Percentiles rank a stretch among this genome's conserved stretches.
These are phyloP conservation scores for Corymbia citriodora DNA, from an alignment of 441 rosid species.

Conservation along the genomic window DNA sequence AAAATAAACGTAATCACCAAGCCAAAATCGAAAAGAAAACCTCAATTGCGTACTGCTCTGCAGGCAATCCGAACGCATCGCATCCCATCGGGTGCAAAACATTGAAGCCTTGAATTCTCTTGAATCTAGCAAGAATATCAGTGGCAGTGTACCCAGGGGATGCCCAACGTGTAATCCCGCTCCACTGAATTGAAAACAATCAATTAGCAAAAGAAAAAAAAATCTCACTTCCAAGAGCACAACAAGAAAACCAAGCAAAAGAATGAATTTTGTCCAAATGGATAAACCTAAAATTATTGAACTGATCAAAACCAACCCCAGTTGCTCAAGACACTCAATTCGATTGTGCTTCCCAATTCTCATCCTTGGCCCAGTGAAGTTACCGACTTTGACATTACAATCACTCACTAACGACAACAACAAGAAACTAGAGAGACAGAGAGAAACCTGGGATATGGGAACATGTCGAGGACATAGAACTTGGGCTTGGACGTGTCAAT, in stretches of 20 bases:
- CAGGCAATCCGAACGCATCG: conserved; percentile 99
- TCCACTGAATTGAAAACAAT: conserved; percentile 48
- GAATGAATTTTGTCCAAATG: not conserved
- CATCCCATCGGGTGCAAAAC: conserved; percentile 98
- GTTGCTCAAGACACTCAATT: not conserved
- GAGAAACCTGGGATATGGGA: conserved; percentile 93
- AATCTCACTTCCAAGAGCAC: conserved; percentile 4
- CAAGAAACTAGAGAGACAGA: not conserved
- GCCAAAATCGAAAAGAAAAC: conserved; percentile 20
- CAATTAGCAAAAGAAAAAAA: not conserved
- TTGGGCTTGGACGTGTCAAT: conserved; percentile 81
- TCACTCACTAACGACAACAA: not conserved
- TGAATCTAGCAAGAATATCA: conserved; percentile 81
- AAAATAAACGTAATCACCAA: conserved; percentile 1
- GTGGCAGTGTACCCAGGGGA: conserved; percentile 12
- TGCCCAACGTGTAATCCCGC: conserved; percentile 34
- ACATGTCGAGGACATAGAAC: conserved; percentile 97
- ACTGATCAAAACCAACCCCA: not conserved
- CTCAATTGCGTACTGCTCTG: conserved; percentile 97
- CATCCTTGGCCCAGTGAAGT: not conserved
- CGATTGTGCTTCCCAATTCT: not conserved
- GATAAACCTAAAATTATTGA: not conserved
- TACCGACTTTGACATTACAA: not conserved
- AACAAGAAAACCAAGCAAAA: not conserved
- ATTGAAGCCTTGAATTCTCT: conserved; percentile 91